Conservation (phyloP, 2,329 filamentous ascomycete species). For the Blastomyces parvus region DNA sequence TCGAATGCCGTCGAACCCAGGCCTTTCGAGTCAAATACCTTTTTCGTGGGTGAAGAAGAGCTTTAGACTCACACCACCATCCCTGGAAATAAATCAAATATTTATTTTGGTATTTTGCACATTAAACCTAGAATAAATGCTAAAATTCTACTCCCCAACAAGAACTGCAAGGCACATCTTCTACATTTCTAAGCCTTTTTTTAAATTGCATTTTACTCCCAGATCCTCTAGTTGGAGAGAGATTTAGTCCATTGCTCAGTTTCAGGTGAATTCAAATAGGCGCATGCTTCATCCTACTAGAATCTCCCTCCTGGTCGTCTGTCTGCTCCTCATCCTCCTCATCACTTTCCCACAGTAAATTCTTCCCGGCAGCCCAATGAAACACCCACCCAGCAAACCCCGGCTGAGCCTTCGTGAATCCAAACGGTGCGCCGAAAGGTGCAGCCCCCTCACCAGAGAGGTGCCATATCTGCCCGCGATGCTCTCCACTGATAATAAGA, state of each 20-base stretch:
- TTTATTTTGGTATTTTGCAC: no score
- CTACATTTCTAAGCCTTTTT: no score
- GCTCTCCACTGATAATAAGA: slow-evolving; percentile 3
- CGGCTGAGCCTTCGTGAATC: neutral
- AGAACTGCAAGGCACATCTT: no score
- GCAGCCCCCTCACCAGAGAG: neutral
- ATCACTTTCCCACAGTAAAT: neutral
- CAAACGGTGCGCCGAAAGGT: neutral
- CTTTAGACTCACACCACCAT: no score
- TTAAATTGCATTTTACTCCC: no score
- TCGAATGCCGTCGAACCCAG: no score
- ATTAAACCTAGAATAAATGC: neutral
- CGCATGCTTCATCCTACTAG: neutral
- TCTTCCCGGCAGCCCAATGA: neutral
- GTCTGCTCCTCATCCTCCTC: neutral
- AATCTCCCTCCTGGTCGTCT: neutral
- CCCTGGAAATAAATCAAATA: no score
- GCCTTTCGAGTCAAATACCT: no score
- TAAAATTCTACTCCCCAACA: neutral
- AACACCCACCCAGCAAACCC: slow-evolving; percentile 4
- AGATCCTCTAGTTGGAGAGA: no score
- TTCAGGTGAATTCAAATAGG: neutral
- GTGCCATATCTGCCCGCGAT: slow-evolving; percentile 1
- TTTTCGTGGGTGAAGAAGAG: no score
- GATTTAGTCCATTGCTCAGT: neutral